These are phyloP conservation scores for Phytophthora rubi DNA, from an alignment of 352 stramenopile species.

Conservation along the genomic window DNA sequence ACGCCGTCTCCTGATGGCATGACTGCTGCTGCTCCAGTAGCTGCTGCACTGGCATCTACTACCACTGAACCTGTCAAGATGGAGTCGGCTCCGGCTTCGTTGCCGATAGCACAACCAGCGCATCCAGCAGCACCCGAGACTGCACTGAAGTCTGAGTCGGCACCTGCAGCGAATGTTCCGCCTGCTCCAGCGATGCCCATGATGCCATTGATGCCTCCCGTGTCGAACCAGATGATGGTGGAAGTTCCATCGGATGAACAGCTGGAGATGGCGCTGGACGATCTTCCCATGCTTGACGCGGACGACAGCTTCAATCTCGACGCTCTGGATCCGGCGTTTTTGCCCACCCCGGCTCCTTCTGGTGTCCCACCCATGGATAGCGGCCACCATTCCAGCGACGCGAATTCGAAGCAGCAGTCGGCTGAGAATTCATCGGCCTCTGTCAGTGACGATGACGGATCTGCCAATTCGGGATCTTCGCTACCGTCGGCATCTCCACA, in stretches of 20 bases:
- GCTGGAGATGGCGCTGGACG: constrained; percentile 71
- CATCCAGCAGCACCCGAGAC: not conserved
- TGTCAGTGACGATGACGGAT: constrained; percentile 57
- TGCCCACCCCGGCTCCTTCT: constrained; percentile 34
- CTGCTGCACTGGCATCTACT: not conserved
- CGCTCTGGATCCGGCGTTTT: constrained; percentile 39
- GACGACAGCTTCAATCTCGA: constrained; percentile 68
- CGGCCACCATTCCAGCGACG: constrained; percentile 20
- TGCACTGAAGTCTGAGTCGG: constrained; percentile 25
- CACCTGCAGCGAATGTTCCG: constrained; percentile 2
- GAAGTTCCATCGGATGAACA: constrained; percentile 75
- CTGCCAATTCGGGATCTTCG: constrained; percentile 65
- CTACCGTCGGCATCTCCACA: constrained; percentile 63
- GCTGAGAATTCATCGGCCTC: constrained; percentile 50
- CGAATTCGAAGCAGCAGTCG: constrained; percentile 48
- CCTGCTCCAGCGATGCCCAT: constrained; percentile 20
- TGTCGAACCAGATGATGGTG: constrained; percentile 41
- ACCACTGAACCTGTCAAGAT: constrained; percentile 9
- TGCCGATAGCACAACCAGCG: constrained; percentile 4
- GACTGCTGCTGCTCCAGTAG: not conserved
- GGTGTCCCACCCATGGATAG: constrained; percentile 8
- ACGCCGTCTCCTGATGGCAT: constrained; percentile 17
- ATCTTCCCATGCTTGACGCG: constrained; percentile 76
- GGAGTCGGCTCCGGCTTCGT: constrained; percentile 3
- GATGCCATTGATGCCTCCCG: constrained; percentile 38